Base-by-base conservation (phyloP, 371 early-diverging fungal species). In the Neoconidiobolus thromboides region DNA sequence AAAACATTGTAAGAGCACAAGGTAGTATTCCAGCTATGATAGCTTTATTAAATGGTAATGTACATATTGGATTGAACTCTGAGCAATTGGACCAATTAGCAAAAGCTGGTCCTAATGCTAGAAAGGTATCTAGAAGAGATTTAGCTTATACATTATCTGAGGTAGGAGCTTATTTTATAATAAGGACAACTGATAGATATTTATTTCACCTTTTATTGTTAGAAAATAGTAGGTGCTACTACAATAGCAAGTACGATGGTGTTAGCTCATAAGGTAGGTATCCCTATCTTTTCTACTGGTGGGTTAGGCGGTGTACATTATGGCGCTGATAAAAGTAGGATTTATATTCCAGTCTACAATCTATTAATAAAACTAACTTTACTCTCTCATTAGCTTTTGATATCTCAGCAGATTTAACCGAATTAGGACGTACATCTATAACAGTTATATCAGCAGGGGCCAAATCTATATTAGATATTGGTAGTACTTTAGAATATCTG, bases 291-390 rank as follows among this genome's bases (percentile, higher is more conserved):
- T 77, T 93, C 87, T 9, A 95, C 96, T 1, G 96, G 96, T 15
- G 96, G 96, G 6, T 93, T 96, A 53, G 96, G 96, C 43, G 96
- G 96, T 44, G 96, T 91, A 15, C 96, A 95, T 61, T 77, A 95
- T 10, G 90, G 86, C 4, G 89, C 80, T 12, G 83, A 87, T 58
- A 57, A 68, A 41, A 79, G 85, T 71, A 79, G 71, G 74, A 42
- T n/a, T 41, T 7, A 38, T 38, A 4, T 26, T 26, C 26, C 39
- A 48, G 60, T 51, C 39, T 2, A 9, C 10, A 9, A 41, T 42
- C 2, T 52, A 7, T 6, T 52, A 52, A 37, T 52, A 52, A 6
- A 12, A 46, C 2, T 26, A 26, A 26, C 26, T 26, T 26, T 26
- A 26, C 26, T 26, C 26, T 26, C 12, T 14, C 43, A 5, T 49